A percentile compares a stretch with the other conserved stretches of the same genome.
Conservation (phyloP, 1,284 basidiomycete species). For the Tetrapyrgos nigripes region DNA sequence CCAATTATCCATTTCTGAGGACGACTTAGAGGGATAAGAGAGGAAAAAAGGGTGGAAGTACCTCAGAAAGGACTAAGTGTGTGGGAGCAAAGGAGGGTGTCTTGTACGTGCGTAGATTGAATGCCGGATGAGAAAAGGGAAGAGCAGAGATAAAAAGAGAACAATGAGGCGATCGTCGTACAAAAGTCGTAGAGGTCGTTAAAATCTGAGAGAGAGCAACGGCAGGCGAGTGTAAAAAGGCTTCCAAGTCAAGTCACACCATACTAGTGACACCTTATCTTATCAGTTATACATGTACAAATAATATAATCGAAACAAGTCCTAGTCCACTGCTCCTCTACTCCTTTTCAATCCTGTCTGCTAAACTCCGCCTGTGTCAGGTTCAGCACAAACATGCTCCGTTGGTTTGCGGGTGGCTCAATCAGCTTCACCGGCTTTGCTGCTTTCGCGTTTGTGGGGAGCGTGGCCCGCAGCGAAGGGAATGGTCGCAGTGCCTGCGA, state of each 20-base stretch:
- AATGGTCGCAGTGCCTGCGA: constrained; percentile 81
- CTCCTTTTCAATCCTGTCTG: constrained; percentile 61
- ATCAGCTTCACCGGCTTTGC: constrained; percentile 65
- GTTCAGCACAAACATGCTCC: constrained; percentile 72
- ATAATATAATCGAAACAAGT: neutral
- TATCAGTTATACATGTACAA: neutral
- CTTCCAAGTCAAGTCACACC: too few relatives aligned
- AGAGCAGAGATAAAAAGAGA: constrained; percentile 38
- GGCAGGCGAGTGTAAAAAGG: constrained; percentile 6
- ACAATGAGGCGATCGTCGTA: constrained; percentile 56
- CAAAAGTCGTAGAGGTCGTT: constrained; percentile 63
- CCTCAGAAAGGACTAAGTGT: constrained; percentile 27
- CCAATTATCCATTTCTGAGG: constrained; percentile 83
- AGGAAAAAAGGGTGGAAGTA: constrained; percentile 29
- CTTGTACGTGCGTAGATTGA: constrained; percentile 23
- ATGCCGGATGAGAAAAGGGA: constrained; percentile 24
- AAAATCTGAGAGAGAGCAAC: constrained; percentile 48
- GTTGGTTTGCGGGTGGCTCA: constrained; percentile 74
- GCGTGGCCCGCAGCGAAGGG: constrained; percentile 51
- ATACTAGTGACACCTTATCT: too few relatives aligned
- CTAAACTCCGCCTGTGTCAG: constrained; percentile 83
- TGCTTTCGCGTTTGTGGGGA: neutral
- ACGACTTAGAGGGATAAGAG: constrained; percentile 26
- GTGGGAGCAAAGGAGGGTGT: constrained; percentile 32
- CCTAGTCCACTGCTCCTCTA: neutral